Base-by-base conservation (phyloP, 768 basidiomycete species). In the Termitomyces sp. region DNA sequence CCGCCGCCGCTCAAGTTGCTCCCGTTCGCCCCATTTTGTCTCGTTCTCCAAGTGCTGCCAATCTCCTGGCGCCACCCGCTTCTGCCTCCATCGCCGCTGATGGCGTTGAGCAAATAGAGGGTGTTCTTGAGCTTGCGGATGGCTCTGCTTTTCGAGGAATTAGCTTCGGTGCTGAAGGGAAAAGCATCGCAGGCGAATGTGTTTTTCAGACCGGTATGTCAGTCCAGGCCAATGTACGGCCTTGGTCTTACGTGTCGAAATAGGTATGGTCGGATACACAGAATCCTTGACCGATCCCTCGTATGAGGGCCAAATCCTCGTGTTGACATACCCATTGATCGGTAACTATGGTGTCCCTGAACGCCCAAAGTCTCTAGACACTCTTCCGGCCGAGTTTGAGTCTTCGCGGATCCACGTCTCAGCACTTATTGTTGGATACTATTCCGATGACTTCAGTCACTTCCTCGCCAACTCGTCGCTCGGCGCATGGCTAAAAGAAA, bases 251-350 rank as follows among this genome's bases (percentile, higher is more conserved):
- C 55, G 49, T 45, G 34, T 43, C 34, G 37, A 54, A 54, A 55
- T 68, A 99, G 97, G 97, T 56, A 98, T 99, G 96, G 95, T 98
- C 56, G 97, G 97, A 32, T 99, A 99, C 74, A 94, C 93, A 37
- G 97, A 98, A 68, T 98, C 96, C 20, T 78, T 98, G 65, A 99
- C 97, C 45, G 97, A 98, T 72, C 97, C 97, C 20, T 98, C 96
- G 2, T 99, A 99, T 74, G 88, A 96, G 72, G 94, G 95, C 36
- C 97, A 98, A 74, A 98, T 99, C 69, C 88, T 99, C 58, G 86
- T 99, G 62, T 82, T 98, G 64, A 98, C 97, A 2, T 98, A 98
- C 76, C 97, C 97, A 14, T 81, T 99, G 65, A 79, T 98, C 62
- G 97, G 97, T 37, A 98, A 98, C 71, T 99, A 99, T 70, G 97